A percentile compares a stretch with the other conserved stretches of the same genome.
phyloP scores from a whole-genome alignment of 306 rosid species.

The Sechiopsis laciniata region DNA sequence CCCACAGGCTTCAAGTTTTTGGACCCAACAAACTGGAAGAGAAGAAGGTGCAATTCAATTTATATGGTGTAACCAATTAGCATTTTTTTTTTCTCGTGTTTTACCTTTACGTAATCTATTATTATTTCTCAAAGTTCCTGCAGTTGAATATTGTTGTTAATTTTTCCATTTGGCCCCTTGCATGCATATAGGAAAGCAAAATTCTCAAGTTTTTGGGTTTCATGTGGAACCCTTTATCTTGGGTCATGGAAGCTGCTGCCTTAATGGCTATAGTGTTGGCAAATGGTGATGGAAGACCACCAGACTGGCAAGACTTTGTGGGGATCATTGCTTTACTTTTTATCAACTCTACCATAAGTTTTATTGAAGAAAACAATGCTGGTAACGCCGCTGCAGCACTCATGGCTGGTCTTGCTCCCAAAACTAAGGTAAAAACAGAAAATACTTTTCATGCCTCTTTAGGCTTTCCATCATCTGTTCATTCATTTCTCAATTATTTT shows the following conservation, averaged over 20 bases:
- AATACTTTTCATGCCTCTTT: background rate
- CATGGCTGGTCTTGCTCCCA: slow-evolving; percentile 99
- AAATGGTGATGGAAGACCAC: slow-evolving; percentile 79
- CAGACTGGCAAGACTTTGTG: slow-evolving; percentile 98
- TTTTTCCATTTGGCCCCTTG: background rate
- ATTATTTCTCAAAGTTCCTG: background rate
- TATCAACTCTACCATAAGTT: slow-evolving; percentile 92
- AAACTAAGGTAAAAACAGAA: slow-evolving; percentile 61
- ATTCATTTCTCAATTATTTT: slow-evolving; percentile 15
- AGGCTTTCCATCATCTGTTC: background rate
- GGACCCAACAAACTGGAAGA: slow-evolving; percentile 99
- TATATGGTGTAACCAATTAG: background rate
- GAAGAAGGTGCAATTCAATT: slow-evolving; percentile 51
- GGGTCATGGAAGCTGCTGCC: slow-evolving; percentile 99
- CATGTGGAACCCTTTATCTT: slow-evolving; percentile 99
- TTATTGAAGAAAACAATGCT: slow-evolving; percentile 93
- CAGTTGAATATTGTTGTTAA: background rate
- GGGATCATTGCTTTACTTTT: slow-evolving; percentile 69
- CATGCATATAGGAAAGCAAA: slow-evolving; percentile 69
- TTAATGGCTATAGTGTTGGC: slow-evolving; percentile 96
- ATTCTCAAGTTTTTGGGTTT: slow-evolving; percentile 81
- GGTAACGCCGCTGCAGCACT: slow-evolving; percentile 99
- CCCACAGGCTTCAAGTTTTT: slow-evolving; percentile 76
- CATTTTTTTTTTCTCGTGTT: background rate
- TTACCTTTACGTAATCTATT: background rate